Evolutionary conservation across 345 rosid genomes (phyloP).

Genomic region (Zanthoxylum bungeanum): DNA sequence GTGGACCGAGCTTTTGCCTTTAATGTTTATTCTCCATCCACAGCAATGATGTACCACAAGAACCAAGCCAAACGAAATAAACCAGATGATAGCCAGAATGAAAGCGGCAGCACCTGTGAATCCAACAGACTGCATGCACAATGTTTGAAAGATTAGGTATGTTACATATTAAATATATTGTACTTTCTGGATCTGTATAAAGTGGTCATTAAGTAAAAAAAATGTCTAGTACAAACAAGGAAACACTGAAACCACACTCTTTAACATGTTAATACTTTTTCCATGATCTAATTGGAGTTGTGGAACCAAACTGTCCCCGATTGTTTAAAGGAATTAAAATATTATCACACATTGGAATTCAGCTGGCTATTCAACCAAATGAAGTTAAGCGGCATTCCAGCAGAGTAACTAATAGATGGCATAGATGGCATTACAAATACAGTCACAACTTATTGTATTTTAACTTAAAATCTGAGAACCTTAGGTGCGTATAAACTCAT

Average conservation of each 20-base stretch:
- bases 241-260: neutral
- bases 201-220: neutral
- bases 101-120: constrained; percentile 88
- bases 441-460: neutral
- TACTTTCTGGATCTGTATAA: neutral
- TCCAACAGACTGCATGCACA: constrained; percentile 78
- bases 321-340: neutral
- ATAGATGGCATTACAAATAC: neutral
- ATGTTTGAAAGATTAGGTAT: constrained; percentile 11
- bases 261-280: no score
- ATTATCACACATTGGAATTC: neutral
- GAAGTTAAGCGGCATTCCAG: neutral
- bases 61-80: constrained; percentile 77
- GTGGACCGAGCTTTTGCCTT: constrained; percentile 41
- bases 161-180: neutral
- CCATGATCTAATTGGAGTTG: neutral
- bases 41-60: constrained; percentile 60
- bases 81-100: constrained; percentile 73
- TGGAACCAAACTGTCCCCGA: neutral
- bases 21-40: constrained; percentile 58
- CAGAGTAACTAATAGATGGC: neutral
- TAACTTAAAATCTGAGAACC: neutral
- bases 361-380: neutral
- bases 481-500: neutral
- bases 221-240: neutral